Evolutionary conservation across 1,284 basidiomycete species (phyloP), one percentile per base, ranked within the genome.

Genomic region (Puccinia triticina): DNA sequence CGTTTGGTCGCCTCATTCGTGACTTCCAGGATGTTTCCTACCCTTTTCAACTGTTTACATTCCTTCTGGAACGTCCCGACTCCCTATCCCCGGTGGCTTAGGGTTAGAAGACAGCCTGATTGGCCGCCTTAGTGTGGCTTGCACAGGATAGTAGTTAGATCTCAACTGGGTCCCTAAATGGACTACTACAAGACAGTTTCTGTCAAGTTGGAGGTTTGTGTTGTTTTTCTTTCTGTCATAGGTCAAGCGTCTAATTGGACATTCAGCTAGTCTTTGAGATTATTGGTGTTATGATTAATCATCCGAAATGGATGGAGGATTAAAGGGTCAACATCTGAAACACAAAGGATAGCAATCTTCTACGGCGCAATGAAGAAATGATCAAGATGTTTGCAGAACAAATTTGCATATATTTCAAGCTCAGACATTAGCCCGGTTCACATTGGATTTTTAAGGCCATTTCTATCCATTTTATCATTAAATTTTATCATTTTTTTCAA

Each of bases 81-180:
- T 12, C 53, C 23, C 53, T 55, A 55, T 21, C 7, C 53, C 53
- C 18, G n/a, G n/a, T n/a, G 23, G 14, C 53, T 55, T 4, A 55
- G 23, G 23, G 53, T 55, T 4, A 55, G 23, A n/a, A 55, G 53
- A 55, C 5, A n/a, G 7, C 23, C 53, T 37, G 59, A 29, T 37
- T 53, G 53, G 26, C 76, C 53, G 14, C 67, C 76, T 86, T 93
- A 92, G 84, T 92, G 92, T 1, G 96, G 95, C 86, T 96, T 95
- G 72, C 98, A 95, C 85, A 98, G 93, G 87, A 96, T 96, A 2
- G 94, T 94, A 95, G 87, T 98, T 98, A 12, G 92, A 93, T 86
- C 93, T 96, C 88, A 97, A 98, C 46, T 94, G 91, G 88, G 98
- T 90, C 57, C 95, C 96, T 84, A 98, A 90, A 21, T 93, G 91